phyloP scores from a whole-genome alignment of 108 stramenopile species.

The Nitzschia sp. region DNA sequence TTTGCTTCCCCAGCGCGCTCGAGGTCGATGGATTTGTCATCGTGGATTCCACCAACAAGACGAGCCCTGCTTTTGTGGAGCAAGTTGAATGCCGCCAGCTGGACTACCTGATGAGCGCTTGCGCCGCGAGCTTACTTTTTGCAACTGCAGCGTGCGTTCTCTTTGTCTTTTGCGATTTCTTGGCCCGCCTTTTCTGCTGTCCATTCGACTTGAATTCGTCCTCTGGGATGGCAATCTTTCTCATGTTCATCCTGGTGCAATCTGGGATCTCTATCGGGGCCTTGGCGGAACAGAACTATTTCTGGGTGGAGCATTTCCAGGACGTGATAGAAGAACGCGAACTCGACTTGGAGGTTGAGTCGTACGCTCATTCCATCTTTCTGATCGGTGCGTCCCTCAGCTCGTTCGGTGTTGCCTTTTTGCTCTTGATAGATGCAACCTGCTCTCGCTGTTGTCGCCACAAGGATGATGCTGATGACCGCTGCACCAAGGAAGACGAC shows the following conservation, averaged over 20 bases:
- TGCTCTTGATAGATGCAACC: background rate
- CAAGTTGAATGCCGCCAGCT: background rate
- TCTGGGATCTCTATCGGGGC: background rate
- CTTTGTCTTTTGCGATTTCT: background rate
- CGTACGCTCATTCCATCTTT: background rate
- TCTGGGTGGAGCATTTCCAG: slow-evolving; percentile 4
- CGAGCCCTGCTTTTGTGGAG: background rate
- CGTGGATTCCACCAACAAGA: background rate
- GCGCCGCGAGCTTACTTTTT: background rate
- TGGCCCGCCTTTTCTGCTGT: background rate
- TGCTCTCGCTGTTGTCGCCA: background rate
- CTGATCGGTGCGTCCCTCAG: background rate
- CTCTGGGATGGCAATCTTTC: slow-evolving; percentile 1
- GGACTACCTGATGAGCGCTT: slow-evolving; percentile 6
- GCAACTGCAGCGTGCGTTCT: background rate
- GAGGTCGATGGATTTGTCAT: background rate
- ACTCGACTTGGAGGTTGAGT: background rate
- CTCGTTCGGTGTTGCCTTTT: background rate
- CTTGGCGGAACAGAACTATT: slow-evolving; percentile 2
- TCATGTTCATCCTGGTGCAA: background rate
- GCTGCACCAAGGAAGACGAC: background rate
- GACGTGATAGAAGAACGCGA: background rate
- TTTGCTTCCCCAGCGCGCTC: background rate
- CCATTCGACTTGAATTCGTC: background rate
- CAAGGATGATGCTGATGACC: background rate